A percentile compares a stretch with the other conserved stretches of the same genome.
These are phyloP conservation scores for Dionaea muscipula DNA, from an alignment of 179 eudicot genomes.

Conservation along the genomic window DNA sequence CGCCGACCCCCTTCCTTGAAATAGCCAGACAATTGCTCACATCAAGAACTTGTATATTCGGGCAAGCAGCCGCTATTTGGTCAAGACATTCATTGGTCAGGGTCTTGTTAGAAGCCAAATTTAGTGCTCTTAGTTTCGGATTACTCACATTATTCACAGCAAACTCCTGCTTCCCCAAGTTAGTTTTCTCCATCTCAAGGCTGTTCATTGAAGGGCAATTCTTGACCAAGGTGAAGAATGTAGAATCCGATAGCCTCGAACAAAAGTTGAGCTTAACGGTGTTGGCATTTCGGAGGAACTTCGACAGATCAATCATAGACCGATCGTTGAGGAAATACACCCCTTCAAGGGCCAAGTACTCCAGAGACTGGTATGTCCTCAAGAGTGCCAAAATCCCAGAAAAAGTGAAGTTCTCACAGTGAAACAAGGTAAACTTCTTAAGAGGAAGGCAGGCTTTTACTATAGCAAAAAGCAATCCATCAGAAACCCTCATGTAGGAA, in stretches of 20 bases:
- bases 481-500: constrained; percentile 29
- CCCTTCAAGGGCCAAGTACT: constrained; percentile 30
- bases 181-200: constrained; percentile 37
- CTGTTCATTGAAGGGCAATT: constrained; percentile 31
- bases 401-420: constrained; percentile 25
- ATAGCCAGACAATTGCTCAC: constrained; percentile 30
- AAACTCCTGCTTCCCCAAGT: constrained; percentile 26
- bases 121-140: constrained; percentile 25
- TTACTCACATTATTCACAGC: constrained; percentile 16
- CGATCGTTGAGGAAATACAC: constrained; percentile 28
- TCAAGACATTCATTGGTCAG: constrained; percentile 38
- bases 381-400: constrained; percentile 30
- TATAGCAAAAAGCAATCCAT: constrained; percentile 32
- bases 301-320: constrained; percentile 23
- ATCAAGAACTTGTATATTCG: constrained; percentile 41
- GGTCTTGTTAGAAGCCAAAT: constrained; percentile 21
- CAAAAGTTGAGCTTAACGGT: constrained; percentile 37
- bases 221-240: constrained; percentile 33
- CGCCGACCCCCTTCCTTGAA: constrained; percentile 38
- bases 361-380: constrained; percentile 21
- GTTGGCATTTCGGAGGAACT: constrained; percentile 22
- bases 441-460: constrained; percentile 35
- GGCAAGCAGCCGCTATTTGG: constrained; percentile 35
- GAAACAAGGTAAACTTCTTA: constrained; percentile 28
- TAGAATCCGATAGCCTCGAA: constrained; percentile 22